Evolutionary conservation across 1,284 basidiomycete species (phyloP).

Genomic region (Blastosporella zonata): DNA sequence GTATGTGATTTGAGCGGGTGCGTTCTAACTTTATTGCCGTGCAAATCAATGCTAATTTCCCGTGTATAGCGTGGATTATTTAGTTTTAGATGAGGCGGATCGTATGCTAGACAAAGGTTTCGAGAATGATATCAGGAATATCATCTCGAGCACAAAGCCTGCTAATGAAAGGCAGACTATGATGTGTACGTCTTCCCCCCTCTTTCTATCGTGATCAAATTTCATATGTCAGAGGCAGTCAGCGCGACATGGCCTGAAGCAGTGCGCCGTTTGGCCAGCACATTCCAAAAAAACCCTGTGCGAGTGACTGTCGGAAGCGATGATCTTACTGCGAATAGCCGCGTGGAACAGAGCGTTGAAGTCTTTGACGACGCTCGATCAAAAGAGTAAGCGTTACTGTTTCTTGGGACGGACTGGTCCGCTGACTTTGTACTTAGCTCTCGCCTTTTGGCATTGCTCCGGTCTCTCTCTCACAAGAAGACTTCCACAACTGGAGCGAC

Average conservation of each 20-base stretch:
- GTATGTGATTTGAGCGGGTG: constrained; percentile 77
- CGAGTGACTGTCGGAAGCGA: constrained; percentile 95
- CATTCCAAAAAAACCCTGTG: constrained; percentile 86
- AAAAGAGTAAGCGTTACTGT: constrained; percentile 70
- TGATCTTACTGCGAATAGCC: constrained; percentile 91
- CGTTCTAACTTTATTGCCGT: constrained; percentile 25
- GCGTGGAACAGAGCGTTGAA: constrained; percentile 83
- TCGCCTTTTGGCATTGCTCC: constrained; percentile 66
- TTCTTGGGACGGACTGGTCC: background rate
- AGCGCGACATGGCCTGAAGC: constrained; percentile 98
- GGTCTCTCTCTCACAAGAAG: constrained; percentile 63
- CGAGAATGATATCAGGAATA: constrained; percentile 95
- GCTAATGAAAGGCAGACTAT: constrained; percentile 76
- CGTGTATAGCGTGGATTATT: constrained; percentile 74
- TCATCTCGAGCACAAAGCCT: constrained; percentile 80
- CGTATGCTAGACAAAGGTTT: constrained; percentile 99
- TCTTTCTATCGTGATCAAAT: background rate
- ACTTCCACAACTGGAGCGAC: constrained; percentile 41
- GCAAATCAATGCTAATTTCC: constrained; percentile 2
- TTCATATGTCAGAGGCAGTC: constrained; percentile 46
- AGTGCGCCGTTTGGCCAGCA: constrained; percentile 89
- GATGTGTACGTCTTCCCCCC: constrained; percentile 69
- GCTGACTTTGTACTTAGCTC: constrained; percentile 41
- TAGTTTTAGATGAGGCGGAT: constrained; percentile 97
- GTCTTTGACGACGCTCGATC: constrained; percentile 86